These are phyloP conservation scores for Mycena venus DNA, from an alignment of 768 basidiomycete genomes.

Conservation along the genomic window DNA sequence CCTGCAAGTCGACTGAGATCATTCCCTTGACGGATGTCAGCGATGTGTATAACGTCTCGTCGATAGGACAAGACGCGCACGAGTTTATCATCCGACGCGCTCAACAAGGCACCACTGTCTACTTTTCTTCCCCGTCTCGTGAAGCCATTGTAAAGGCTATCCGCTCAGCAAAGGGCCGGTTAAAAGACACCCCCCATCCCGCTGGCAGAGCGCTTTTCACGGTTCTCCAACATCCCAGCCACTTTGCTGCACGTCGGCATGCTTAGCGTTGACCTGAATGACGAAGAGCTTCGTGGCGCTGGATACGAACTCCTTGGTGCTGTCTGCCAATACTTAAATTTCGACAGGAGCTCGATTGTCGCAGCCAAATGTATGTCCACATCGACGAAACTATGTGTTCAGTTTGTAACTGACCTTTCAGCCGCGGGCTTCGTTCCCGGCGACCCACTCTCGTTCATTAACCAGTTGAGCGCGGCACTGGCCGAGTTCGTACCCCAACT, in stretches of 20 bases:
- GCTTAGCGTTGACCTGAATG: constrained; percentile 79
- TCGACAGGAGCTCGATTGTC: constrained; percentile 78
- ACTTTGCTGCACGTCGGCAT: constrained; percentile 90
- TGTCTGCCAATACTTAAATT: constrained; percentile 82
- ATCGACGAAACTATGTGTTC: not conserved
- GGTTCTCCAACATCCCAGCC: constrained; percentile 88
- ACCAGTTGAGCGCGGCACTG: constrained; percentile 77
- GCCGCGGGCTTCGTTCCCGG: constrained; percentile 74
- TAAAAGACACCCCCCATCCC: constrained; percentile 68
- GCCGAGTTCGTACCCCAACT: constrained; percentile 83
- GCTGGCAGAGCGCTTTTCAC: constrained; percentile 74
- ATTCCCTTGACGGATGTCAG: constrained; percentile 85
- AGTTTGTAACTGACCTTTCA: constrained; percentile 17
- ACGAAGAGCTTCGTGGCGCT: constrained; percentile 83
- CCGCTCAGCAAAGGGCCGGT: constrained; percentile 78
- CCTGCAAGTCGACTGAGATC: constrained; percentile 86
- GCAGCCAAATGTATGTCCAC: constrained; percentile 71
- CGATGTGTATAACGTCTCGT: constrained; percentile 83
- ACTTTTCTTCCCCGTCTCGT: constrained; percentile 79
- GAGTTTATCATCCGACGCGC: constrained; percentile 88
- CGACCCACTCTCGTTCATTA: constrained; percentile 71
- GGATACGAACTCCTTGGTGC: constrained; percentile 86
- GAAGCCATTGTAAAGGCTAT: constrained; percentile 84
- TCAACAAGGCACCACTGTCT: constrained; percentile 77
- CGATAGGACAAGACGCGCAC: constrained; percentile 77